Evolutionary conservation across 2,329 filamentous ascomycete species (phyloP), one percentile per base, ranked within the genome.

Genomic region (Stachybotrys chartarum): DNA sequence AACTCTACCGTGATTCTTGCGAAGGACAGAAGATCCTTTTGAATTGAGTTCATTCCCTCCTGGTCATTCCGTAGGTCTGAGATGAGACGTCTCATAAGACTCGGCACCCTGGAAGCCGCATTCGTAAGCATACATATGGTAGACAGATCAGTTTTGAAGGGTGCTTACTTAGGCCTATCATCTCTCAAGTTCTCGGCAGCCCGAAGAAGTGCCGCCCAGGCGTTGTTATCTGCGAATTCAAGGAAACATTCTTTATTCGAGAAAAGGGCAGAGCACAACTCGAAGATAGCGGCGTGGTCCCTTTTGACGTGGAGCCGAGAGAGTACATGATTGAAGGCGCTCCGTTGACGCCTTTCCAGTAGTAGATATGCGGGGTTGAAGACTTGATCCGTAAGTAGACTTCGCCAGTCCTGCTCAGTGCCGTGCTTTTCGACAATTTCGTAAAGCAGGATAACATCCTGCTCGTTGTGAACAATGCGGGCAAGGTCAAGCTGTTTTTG

Each of bases 391-490:
- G 62, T 55, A 0, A 76, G 62, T 7, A 75, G 66, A 44, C 73
- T 72, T 1, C 71, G 57, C 56, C 72, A 75, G 48, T 78, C 77
- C 0, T 71, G 71, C 1, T 66, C 62, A 1, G 70, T 70, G 1
- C 74, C 77, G 10, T 79, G 75, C 5, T 68, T 70, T 32, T 74
- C 70, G 1, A 78, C 63, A 24, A 81, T 70, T 1, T 75, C 70
- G 57, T 79, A 81, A 17, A 79, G 72, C 2, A 82, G 70, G 0
- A 78, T 67, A 3, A 78, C 71, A 57, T 82, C 79, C 56, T 82
- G 76, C 57, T 81, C 79, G 0, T 72, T 72, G 45, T 71, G 69
- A 32, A 81, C 67, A 6, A 61, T 62, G 58, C 72, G 61, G 18
- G 62, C 51, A 42, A 70, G 58, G 51, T 10, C 35, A 10, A 56